A percentile compares a stretch with the other conserved stretches of the same genome.
These are phyloP conservation scores for Porcisia hertigi DNA, from an alignment of 208 protist species.

Conservation along the genomic window DNA sequence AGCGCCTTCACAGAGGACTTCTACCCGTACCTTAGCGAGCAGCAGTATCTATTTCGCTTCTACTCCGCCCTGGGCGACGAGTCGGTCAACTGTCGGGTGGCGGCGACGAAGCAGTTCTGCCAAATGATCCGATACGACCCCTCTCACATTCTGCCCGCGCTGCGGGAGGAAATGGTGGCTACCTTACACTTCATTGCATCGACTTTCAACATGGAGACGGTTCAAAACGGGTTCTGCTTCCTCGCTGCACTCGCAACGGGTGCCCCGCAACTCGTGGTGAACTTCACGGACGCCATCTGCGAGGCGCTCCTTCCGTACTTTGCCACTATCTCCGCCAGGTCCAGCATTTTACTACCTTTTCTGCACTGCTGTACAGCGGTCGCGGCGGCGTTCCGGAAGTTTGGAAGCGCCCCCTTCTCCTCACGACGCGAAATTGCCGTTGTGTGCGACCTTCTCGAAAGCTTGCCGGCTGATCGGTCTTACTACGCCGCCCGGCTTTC, in stretches of 20 bases:
- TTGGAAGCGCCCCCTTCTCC: constrained; percentile 41
- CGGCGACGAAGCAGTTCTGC: constrained; percentile 76
- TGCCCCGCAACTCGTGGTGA: constrained; percentile 82
- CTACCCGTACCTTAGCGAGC: constrained; percentile 85
- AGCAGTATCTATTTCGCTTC: constrained; percentile 76
- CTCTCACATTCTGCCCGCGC: constrained; percentile 79
- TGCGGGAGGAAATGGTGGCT: constrained; percentile 75
- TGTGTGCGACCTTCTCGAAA: constrained; percentile 70
- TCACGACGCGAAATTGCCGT: constrained; percentile 60
- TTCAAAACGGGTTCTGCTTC: constrained; percentile 68
- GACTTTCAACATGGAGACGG: constrained; percentile 50
- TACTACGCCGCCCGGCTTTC: constrained; percentile 60
- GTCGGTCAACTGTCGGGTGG: constrained; percentile 75
- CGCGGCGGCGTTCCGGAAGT: constrained; percentile 59
- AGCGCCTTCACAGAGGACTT: constrained; percentile 78
- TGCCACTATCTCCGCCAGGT: constrained; percentile 36
- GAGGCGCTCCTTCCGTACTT: constrained; percentile 65
- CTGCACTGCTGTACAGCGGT: constrained; percentile 77
- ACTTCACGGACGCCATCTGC: constrained; percentile 70
- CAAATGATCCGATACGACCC: constrained; percentile 82
- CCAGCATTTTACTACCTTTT: constrained; percentile 61
- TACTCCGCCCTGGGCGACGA: constrained; percentile 85
- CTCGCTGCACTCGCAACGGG: constrained; percentile 66
- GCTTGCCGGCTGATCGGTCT: constrained; percentile 49
- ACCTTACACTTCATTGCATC: constrained; percentile 61